Evolutionary conservation across 1,284 basidiomycete species (phyloP), one percentile per base, ranked within the genome.

Genomic region (Gomphus sp.): DNA sequence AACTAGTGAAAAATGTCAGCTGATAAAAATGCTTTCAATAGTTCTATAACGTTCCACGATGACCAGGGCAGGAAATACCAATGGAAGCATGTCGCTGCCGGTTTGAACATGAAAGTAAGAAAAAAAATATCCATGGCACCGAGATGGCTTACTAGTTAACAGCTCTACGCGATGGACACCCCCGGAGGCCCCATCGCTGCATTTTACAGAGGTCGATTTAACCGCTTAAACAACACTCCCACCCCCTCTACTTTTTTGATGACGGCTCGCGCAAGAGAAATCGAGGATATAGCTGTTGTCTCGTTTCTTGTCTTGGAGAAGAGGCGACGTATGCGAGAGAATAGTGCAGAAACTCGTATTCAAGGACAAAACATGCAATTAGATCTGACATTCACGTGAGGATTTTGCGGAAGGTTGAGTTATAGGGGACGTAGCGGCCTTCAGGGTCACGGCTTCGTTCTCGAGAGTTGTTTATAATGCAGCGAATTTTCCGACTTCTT

Each of bases 1-100:
- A 50, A 34, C 25, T 3, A 10, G 11, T 7, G n/a, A 22, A 50
- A 7, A 4, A 9, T 9, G 7, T 12, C 4, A 34, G 16, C 33
- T 50, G 12, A 9, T 50, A n/a, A 3, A 28, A 34, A 49, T 14
- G 28, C 6, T 7, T 3, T 53, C 31, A 39, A 39, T 12, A 53
- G 52, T 14, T n/a, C n/a, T 14, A 31, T 43, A 1, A 22, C 52
- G 39, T 53, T 53, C n/a, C 34, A 28, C 11, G 52, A 41, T 28
- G 33, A 53, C 34, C 34, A 53, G 18, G 34, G 39, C 6, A 31
- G 52, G 31, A 53, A 53, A 43, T 53, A 53, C 36, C 52, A 53
- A 37, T 53, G 52, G 52, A 53, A 41, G 25, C 39, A 53, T 10
- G 39, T 53, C 22, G 52, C 52, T 39, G 52, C 52, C n/a, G 52